These are phyloP conservation scores for Cicer arietinum DNA, from an alignment of 306 rosid genomes.

Conservation along the genomic window DNA sequence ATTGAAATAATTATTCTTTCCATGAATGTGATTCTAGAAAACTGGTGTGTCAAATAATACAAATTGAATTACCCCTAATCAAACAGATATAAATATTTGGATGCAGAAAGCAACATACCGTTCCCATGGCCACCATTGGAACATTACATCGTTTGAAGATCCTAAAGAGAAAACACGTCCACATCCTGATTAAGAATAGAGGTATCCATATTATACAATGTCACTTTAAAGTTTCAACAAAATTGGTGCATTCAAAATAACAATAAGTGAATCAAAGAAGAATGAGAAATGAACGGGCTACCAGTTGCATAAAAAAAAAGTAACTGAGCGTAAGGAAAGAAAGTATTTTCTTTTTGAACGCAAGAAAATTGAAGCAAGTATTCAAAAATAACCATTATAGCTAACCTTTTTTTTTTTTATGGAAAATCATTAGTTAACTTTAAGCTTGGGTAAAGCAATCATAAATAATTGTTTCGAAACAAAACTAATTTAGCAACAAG, in stretches of 20 bases:
- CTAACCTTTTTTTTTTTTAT: not conserved
- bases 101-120: constrained; percentile 57
- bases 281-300: constrained; percentile 25
- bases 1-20: constrained; percentile 18
- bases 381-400: constrained; percentile 8
- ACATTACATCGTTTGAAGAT: constrained; percentile 72
- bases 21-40: not conserved
- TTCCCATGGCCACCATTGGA: constrained; percentile 87
- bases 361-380: not conserved
- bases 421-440: not conserved
- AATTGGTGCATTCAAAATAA: constrained; percentile 16
- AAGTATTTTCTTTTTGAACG: not conserved
- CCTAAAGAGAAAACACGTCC: constrained; percentile 86
- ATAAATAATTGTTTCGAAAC: not conserved
- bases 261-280: constrained; percentile 24
- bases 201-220: constrained; percentile 19
- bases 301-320: not conserved
- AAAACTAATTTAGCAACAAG: constrained; percentile 27
- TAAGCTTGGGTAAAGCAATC: constrained; percentile 1
- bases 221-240: constrained; percentile 34
- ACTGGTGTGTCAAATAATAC: constrained; percentile 4
- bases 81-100: not conserved
- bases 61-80: not conserved
- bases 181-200: constrained; percentile 66
- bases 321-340: not conserved